These are phyloP conservation scores for Pseudisothecium myosuroides DNA, from an alignment of 225 moss, liverwort and hornwort species.

Conservation along the genomic window DNA sequence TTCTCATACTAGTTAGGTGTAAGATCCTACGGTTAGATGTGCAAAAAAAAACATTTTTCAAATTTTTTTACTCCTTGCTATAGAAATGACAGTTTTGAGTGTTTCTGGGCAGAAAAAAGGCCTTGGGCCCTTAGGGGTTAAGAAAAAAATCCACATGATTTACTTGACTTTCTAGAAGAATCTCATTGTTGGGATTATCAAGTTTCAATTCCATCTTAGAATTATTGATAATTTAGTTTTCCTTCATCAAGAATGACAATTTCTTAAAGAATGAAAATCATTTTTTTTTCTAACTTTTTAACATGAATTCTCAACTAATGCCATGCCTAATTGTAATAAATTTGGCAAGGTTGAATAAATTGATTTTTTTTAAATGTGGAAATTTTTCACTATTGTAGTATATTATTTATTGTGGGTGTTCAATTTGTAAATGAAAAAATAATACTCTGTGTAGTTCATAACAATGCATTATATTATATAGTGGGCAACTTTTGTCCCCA, in stretches of 20 bases:
- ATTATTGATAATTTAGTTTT: background rate
- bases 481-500: rapidly evolving
- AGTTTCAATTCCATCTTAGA: too few species aligned
- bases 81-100: too few species aligned
- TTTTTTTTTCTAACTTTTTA: background rate
- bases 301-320: background rate
- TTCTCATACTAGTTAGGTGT: too few species aligned
- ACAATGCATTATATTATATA: background rate
- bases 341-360: background rate
- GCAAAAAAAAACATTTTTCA: too few species aligned
- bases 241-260: too few species aligned
- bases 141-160: too few species aligned
- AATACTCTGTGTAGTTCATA: background rate
- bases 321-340: background rate
- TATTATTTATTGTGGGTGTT: background rate
- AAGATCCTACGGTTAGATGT: too few species aligned
- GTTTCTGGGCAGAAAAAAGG: too few species aligned
- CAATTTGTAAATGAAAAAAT: background rate
- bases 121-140: too few species aligned
- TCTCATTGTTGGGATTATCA: too few species aligned
- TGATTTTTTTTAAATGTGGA: background rate
- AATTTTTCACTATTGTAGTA: background rate
- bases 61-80: too few species aligned
- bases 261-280: background rate
- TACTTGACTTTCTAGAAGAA: background rate